Percentiles rank a stretch among this genome's conserved stretches.
Conservation (phyloP, 345 rosid genomes). For the Bretschneidera sinensis region DNA sequence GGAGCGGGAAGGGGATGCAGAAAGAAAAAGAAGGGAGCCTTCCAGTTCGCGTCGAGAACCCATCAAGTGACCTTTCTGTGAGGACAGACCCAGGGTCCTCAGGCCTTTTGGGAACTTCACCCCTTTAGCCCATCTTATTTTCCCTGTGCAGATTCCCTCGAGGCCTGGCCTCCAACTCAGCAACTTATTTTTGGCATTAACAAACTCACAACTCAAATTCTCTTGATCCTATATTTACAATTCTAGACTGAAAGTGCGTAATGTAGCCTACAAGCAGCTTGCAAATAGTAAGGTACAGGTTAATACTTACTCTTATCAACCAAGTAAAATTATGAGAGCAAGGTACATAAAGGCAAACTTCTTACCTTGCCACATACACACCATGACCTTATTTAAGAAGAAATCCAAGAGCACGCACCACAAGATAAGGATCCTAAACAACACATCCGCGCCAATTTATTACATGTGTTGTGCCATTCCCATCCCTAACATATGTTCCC, state of each 20-base stretch:
- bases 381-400: constrained; percentile 98
- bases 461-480: constrained; percentile 74
- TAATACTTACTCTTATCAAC: neutral
- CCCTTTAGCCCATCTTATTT: no score
- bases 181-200: no score
- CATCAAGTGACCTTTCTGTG: no score
- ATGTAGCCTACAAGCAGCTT: neutral
- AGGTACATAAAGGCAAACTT: neutral
- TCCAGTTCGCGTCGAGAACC: no score
- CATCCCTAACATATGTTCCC: constrained; percentile 86
- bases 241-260: neutral
- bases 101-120: no score
- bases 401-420: constrained; percentile 98
- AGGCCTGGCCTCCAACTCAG: no score
- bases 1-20: no score
- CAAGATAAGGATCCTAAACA: constrained; percentile 87
- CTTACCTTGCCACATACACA: constrained; percentile 78
- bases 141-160: no score
- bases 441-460: constrained; percentile 94
- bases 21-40: no score
- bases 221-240: neutral
- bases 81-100: no score
- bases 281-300: neutral
- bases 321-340: neutral
- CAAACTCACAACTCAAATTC: neutral